Base-by-base conservation (phyloP, 257 asterid genomes). In the Ophiorrhiza pumila region DNA sequence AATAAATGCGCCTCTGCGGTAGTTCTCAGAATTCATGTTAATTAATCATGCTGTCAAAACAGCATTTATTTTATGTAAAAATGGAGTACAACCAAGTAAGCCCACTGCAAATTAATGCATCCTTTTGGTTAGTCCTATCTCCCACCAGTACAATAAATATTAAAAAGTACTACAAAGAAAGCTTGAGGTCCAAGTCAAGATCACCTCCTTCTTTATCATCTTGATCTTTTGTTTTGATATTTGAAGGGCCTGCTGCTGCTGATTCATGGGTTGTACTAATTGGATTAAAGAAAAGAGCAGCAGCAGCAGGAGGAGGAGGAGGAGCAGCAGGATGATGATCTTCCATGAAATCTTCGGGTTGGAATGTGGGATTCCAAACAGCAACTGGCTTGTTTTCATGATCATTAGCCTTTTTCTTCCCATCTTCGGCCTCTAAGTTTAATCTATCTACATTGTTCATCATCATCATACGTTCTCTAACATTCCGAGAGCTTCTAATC, bases 121-220 rank as follows among this genome's bases (percentile, higher is more conserved):
- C n/a, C n/a, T n/a, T n/a, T n/a, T n/a, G n/a, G n/a, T n/a, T n/a
- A n/a, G n/a, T n/a, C n/a, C n/a, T n/a, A n/a, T n/a, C n/a, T n/a
- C n/a, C n/a, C n/a, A n/a, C n/a, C n/a, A n/a, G n/a, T n/a, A n/a
- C n/a, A n/a, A n/a, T n/a, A n/a, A n/a, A n/a, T n/a, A n/a, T 32
- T 31, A 59, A 46, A 46, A 2, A 10, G 22, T 7, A 13, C 68
- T 73, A 79, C 37, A 82, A 53, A 62, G 86, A 83, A 35, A 83
- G 84, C 32, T 74, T 83, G 42, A 83, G 86, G 71, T 83, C 82
- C 79, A 83, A 83, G 42, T 55, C 82, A 27, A 31, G 41, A 25
- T 53, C 78, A 59, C 22, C 77, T 12, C 49, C 74, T 15, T 5
- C 23, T 25, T 63, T 29, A 1, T 55, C 14, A 23, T 32, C 75